phyloP scores from a whole-genome alignment of 805 yeast genomes.

The Wickerhamiella sergipiensis region DNA sequence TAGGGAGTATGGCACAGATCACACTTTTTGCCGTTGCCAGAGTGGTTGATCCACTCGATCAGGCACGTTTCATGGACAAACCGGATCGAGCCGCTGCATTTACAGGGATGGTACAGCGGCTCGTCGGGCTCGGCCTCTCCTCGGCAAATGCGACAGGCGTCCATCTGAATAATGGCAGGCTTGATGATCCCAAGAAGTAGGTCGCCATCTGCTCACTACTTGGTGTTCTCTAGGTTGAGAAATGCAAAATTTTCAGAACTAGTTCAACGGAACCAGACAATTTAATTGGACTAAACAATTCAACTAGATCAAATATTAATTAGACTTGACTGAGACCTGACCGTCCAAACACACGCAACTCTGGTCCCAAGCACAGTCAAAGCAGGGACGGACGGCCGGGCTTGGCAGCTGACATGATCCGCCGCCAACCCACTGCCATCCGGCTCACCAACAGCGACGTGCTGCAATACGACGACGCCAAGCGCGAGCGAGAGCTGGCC shows the following conservation, averaged over 20 bases:
- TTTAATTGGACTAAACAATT: too few relatives aligned
- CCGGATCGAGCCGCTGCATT: slow-evolving; percentile 84
- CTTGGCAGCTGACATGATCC: slow-evolving; percentile 37
- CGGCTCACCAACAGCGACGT: slow-evolving; percentile 51
- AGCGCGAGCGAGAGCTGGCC: slow-evolving; percentile 5
- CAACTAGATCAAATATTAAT: too few relatives aligned
- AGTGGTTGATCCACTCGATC: slow-evolving; percentile 70
- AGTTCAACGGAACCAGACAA: too few relatives aligned
- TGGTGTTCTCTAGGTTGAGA: too few relatives aligned
- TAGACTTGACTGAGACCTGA: too few relatives aligned
- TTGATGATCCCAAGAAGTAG: too few relatives aligned
- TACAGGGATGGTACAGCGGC: slow-evolving; percentile 84
- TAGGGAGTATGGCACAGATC: slow-evolving; percentile 79
- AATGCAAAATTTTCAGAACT: too few relatives aligned
- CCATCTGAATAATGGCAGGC: slow-evolving; percentile 22
- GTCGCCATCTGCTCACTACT: too few relatives aligned
- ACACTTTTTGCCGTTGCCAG: slow-evolving; percentile 52
- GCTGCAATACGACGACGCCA: slow-evolving; percentile 32
- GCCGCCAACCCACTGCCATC: slow-evolving; percentile 54
- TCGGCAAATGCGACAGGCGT: slow-evolving; percentile 82
- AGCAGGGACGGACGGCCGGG: too few relatives aligned
- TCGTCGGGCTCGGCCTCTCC: slow-evolving; percentile 71
- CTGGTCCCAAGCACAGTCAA: too few relatives aligned
- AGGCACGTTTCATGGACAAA: slow-evolving; percentile 89
- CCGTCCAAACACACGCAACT: too few relatives aligned